These are phyloP conservation scores for Psophocarpus tetragonolobus DNA, from an alignment of 306 rosid genomes.

Conservation along the genomic window DNA sequence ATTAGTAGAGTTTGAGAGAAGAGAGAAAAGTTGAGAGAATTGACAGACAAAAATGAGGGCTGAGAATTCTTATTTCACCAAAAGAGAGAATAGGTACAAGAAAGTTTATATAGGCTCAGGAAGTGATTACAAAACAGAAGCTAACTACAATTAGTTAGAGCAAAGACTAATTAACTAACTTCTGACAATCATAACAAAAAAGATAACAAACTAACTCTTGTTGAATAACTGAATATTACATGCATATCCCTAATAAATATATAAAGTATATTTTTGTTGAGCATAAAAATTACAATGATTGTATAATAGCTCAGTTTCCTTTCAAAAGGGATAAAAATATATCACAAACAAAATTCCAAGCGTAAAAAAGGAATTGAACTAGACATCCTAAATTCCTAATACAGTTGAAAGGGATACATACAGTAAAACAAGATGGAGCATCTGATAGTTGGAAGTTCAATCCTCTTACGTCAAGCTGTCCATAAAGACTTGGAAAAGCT, in stretches of 20 bases:
- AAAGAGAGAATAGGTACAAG: too few relatives aligned
- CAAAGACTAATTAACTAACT: too few relatives aligned
- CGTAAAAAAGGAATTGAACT: conserved; percentile 20
- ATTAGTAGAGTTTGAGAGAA: too few relatives aligned
- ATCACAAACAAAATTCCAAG: conserved; percentile 7
- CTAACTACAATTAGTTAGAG: too few relatives aligned
- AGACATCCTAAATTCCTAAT: conserved; percentile 30
- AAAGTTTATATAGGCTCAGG: too few relatives aligned
- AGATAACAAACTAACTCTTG: too few relatives aligned
- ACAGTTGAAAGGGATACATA: conserved; percentile 45
- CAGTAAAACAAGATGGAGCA: conserved; percentile 88
- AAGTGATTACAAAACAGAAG: too few relatives aligned
- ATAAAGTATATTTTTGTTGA: conserved; percentile 28
- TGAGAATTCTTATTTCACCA: too few relatives aligned
- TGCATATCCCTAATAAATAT: conserved; percentile 9
- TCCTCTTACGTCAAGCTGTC: conserved; percentile 85
- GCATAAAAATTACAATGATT: neutral
- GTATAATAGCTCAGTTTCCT: neutral
- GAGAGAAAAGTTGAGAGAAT: too few relatives aligned
- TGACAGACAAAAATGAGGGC: too few relatives aligned
- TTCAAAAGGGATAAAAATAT: conserved; percentile 5
- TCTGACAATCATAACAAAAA: too few relatives aligned
- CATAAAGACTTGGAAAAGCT: conserved; percentile 84
- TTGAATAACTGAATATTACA: too few relatives aligned
- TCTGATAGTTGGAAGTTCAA: conserved; percentile 74